Base-by-base conservation (phyloP, 2,329 filamentous ascomycete genomes). In the Acrocalymma vagum region DNA sequence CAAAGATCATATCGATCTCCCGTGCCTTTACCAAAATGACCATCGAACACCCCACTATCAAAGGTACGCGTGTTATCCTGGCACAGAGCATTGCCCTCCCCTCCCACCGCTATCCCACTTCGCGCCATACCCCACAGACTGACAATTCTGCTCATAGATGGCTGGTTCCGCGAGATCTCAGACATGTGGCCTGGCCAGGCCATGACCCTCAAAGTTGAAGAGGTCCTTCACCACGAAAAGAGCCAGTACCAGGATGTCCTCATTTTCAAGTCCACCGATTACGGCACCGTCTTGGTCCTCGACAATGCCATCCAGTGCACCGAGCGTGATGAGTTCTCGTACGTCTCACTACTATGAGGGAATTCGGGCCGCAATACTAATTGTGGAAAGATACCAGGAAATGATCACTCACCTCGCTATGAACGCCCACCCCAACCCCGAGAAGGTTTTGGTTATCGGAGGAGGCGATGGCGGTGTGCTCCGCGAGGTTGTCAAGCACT, bases 231-330 rank as follows among this genome's bases (percentile, higher is more conserved):
- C 83, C 93, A 97, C 81, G 94, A 99, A 81, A 97, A 96, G 85
- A 94, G 88, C 81, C 81, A 95, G 81, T 99, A 96, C 81, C 94
- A 99, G 78, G 94, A 99, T 70, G 93, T 99, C 55, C 86, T 99
- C 65, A 90, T 97, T 80, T 99, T 99, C 80, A 88, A 99, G 82
- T 96, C 90, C 62, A 95, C 87, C 79, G 85, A 97, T 82, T 88
- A 97, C 74, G 94, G 94, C 74, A 95, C 85, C 69, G 93, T 97
- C 48, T 83, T 99, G 44, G 93, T 99, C 52, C 85, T 99, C 60
- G 94, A 99, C 83, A 97, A 97, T 72, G 94, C 96, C 72, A 96
- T 99, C 74, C 94, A 99, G 78, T 91, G 86, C 83, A 97, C 94
- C 60, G 94, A 99, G 84, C 87, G 93, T 57, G 91, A 99, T 71